Evolutionary conservation across 2,329 filamentous ascomycete genomes (phyloP), one percentile per base, ranked within the genome.

Genomic region (Colletotrichum eremochloae): DNA sequence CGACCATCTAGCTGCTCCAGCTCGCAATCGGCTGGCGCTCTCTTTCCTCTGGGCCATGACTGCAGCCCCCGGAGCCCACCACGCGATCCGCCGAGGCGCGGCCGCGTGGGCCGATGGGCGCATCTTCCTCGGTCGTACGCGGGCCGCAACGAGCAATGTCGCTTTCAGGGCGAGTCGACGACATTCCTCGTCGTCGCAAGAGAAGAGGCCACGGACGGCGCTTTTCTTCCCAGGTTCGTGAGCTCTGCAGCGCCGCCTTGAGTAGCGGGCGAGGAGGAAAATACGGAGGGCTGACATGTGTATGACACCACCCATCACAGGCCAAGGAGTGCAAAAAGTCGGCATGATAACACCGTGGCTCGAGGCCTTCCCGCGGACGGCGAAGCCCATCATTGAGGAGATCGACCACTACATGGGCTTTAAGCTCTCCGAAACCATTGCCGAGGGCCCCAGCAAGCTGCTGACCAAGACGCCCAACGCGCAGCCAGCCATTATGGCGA

Each of bases 401-500:
- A 95, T 97, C 81, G 94, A 98, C 83, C 85, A 90, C 53, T 89
- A 90, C 36, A 88, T 97, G 77, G 89, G 92, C 76, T 91, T 92
- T 78, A 91, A 91, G 74, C 88, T 98, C 69, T 95, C 94, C 50
- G 86, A 87, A 36, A 87, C 96, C 71, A 97, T 98, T 76, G 90
- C 92, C 72, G 86, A 93, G 38, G 95, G 96, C 0, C 93, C 96
- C 1, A 94, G 93, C 76, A 90, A 90, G 68, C 84, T 87, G 63
- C 89, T 98, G 68, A 97, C 94, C 52, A 89, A 90, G 69, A 98
- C 96, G 5, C 90, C 93, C 75, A 95, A 97, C 80, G 93, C 96
- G 5, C 96, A 98, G 82, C 96, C 96, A 1, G 95, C 96, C 77
- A 97, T 98, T 81, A 97, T 98, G 94, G 94, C 95, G 18, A 96